A percentile compares a stretch with the other conserved stretches of the same genome.
These are phyloP conservation scores for Biscogniauxia marginata DNA, from an alignment of 2,329 filamentous ascomycete species.

Conservation along the genomic window DNA sequence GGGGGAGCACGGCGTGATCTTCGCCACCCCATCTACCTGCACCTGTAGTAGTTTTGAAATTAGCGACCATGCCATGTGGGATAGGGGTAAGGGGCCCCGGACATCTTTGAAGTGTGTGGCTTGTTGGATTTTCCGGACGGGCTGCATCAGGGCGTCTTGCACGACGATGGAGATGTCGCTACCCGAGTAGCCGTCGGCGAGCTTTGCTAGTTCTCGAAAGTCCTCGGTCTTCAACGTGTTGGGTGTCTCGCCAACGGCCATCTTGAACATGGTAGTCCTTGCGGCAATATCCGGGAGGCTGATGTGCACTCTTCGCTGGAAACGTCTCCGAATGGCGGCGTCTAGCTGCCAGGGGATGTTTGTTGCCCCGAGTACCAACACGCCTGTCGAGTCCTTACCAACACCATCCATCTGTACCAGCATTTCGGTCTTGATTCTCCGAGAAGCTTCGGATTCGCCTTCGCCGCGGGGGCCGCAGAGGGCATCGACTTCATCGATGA, in stretches of 20 bases:
- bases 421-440: conserved; percentile 97
- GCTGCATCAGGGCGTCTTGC: conserved; percentile 96
- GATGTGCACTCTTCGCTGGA: conserved; percentile 95
- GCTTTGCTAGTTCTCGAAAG: conserved; percentile 73
- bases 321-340: conserved; percentile 90
- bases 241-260: conserved; percentile 89
- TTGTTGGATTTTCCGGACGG: conserved; percentile 92
- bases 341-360: conserved; percentile 99
- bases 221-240: conserved; percentile 78
- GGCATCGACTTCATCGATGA: conserved; percentile 97
- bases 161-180: conserved; percentile 96
- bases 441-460: conserved; percentile 95
- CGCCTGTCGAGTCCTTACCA: conserved; percentile 89
- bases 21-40: conserved; percentile 63
- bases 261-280: conserved; percentile 90
- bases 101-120: conserved; percentile 98
- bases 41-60: conserved; percentile 49
- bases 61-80: background rate
- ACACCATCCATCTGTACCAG: conserved; percentile 99
- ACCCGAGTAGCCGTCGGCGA: conserved; percentile 92
- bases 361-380: conserved; percentile 91
- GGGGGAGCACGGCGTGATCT: conserved; percentile 88
- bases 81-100: background rate
- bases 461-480: conserved; percentile 89
- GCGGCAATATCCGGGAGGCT: conserved; percentile 84